Percentiles rank a stretch among this genome's conserved stretches.
These are phyloP conservation scores for Linnemannia hyalina DNA, from an alignment of 192 early-diverging fungal genomes.

Conservation along the genomic window DNA sequence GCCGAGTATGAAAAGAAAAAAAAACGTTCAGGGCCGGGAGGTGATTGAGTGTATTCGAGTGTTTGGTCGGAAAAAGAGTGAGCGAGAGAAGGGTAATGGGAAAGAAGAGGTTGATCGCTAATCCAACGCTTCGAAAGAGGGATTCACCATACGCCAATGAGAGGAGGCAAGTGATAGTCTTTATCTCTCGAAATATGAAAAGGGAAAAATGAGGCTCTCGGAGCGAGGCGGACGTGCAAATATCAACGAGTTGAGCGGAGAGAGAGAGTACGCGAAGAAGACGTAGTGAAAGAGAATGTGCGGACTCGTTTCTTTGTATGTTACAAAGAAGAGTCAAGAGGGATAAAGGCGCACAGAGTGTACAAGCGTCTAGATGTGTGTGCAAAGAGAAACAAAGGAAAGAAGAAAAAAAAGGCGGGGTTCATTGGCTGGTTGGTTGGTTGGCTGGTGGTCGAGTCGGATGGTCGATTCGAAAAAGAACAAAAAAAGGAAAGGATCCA, in stretches of 20 bases:
- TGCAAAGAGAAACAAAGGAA: neutral
- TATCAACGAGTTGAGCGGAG: neutral
- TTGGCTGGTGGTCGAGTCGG: neutral
- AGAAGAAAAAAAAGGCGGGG: neutral
- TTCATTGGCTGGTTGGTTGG: neutral
- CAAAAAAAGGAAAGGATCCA: neutral
- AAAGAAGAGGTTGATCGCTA: neutral
- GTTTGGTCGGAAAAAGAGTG: neutral
- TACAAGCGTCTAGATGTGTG: too few relatives aligned
- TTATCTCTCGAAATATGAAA: neutral
- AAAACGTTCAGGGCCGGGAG: neutral
- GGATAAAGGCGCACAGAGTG: too few relatives aligned
- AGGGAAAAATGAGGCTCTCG: neutral
- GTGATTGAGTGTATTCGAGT: neutral
- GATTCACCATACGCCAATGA: neutral
- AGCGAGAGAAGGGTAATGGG: neutral
- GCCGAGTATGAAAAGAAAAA: neutral
- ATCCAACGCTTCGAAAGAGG: neutral
- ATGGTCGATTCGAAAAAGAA: neutral
- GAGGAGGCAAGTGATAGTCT: neutral
- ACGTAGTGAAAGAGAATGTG: neutral
- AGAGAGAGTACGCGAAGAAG: neutral
- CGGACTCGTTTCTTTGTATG: neutral
- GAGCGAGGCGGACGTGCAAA: neutral
- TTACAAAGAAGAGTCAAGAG: too few relatives aligned